Percentiles rank a stretch among this genome's conserved stretches.
phyloP scores from a whole-genome alignment of 164 flowering plant genomes.

The Vitis amurensis region DNA sequence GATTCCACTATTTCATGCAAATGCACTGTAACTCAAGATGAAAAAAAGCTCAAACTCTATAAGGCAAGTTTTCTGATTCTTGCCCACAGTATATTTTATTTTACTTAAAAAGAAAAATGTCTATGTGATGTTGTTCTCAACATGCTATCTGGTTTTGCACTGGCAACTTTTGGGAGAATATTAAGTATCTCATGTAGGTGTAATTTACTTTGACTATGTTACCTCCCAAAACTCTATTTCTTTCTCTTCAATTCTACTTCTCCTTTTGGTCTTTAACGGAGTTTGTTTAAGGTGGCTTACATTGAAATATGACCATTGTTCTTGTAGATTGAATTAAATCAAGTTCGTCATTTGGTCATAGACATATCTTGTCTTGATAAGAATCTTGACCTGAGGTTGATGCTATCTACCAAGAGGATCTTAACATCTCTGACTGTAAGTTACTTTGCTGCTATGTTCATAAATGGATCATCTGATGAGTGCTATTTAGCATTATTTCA shows the following conservation, averaged over 20 bases:
- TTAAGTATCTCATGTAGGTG: not conserved
- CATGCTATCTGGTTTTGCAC: not conserved
- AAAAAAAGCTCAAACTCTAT: slow-evolving; percentile 37
- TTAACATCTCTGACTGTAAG: slow-evolving; percentile 26
- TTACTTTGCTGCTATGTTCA: not conserved
- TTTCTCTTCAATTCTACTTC: not conserved
- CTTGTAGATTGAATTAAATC: slow-evolving; percentile 51
- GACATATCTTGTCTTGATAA: slow-evolving; percentile 56
- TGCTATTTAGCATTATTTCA: not conserved
- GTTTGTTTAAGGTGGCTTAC: not conserved
- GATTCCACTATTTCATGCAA: slow-evolving; percentile 52
- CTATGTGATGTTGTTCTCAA: not conserved
- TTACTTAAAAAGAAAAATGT: not conserved
- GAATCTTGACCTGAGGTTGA: slow-evolving; percentile 58
- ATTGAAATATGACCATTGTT: not conserved
- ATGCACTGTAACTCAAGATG: slow-evolving; percentile 32
- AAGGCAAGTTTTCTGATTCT: slow-evolving; percentile 34
- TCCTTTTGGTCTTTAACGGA: not conserved
- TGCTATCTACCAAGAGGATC: slow-evolving; percentile 41
- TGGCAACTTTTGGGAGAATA: not conserved
- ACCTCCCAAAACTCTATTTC: not conserved
- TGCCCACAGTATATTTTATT: not conserved
- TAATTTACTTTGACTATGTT: not conserved
- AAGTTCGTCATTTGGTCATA: slow-evolving; percentile 46
- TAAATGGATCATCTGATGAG: not conserved